Conservation (phyloP, 257 asterid species). For the Ophiorrhiza pumila region DNA sequence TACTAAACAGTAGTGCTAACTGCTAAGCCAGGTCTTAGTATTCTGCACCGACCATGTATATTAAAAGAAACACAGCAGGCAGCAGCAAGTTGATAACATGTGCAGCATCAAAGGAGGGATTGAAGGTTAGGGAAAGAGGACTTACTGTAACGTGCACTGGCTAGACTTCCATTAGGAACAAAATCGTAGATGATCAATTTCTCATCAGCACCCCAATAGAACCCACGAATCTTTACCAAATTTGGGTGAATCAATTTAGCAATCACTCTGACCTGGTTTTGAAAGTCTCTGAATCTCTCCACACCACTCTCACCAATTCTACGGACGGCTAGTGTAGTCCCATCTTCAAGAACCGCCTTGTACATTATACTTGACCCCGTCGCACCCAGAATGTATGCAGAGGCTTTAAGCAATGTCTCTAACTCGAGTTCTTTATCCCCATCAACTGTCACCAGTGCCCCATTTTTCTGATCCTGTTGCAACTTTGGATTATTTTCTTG, state of each 20-base stretch:
- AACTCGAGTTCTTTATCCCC: constrained; percentile 80
- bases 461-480: constrained; percentile 49
- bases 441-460: constrained; percentile 72
- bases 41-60: neutral
- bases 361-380: constrained; percentile 93
- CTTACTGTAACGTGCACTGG: constrained; percentile 88
- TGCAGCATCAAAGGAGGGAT: neutral
- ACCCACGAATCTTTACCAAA: constrained; percentile 76
- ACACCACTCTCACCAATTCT: constrained; percentile 82
- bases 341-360: constrained; percentile 91
- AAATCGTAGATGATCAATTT: constrained; percentile 90
- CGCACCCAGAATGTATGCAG: constrained; percentile 87
- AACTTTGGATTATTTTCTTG: constrained; percentile 5
- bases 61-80: neutral
- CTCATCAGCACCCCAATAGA: constrained; percentile 93
- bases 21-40: neutral
- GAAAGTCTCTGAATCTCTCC: constrained; percentile 81
- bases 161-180: constrained; percentile 92
- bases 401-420: constrained; percentile 83
- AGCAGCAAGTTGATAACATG: neutral
- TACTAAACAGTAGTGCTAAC: no score
- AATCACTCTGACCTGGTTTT: constrained; percentile 69
- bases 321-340: constrained; percentile 75
- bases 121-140: constrained; percentile 15
- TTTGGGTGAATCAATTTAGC: constrained; percentile 86